A percentile compares a stretch with the other conserved stretches of the same genome.
Conservation (phyloP, 169 alveolate species). For the Plasmodium vinckei region DNA sequence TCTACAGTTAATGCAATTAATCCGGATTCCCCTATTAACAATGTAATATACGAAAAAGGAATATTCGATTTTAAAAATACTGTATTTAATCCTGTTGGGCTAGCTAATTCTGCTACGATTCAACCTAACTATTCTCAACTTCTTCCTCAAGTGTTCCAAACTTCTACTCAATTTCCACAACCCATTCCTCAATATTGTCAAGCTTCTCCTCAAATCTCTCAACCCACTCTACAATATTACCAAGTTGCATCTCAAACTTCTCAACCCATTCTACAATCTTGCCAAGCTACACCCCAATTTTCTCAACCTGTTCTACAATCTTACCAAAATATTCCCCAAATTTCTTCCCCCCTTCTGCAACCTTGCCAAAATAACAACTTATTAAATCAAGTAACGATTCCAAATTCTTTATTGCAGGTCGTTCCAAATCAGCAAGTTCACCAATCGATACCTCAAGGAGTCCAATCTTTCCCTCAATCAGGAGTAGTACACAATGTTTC, state of each 20-base stretch:
- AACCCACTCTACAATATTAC: too few relatives aligned
- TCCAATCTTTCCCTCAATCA: conserved; percentile 7
- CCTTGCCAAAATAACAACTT: conserved; percentile 11
- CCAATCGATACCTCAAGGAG: neutral
- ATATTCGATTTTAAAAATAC: neutral
- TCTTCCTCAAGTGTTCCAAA: too few relatives aligned
- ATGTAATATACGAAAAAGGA: conserved; percentile 7
- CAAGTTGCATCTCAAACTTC: too few relatives aligned
- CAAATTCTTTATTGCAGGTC: neutral
- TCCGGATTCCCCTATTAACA: neutral
- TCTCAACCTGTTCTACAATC: too few relatives aligned
- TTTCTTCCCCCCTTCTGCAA: conserved; percentile 13
- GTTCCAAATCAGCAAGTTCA: neutral
- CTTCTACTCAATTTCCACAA: too few relatives aligned
- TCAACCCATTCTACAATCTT: too few relatives aligned
- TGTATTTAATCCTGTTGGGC: too few relatives aligned
- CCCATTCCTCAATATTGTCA: too few relatives aligned
- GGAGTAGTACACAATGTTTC: neutral
- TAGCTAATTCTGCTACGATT: too few relatives aligned
- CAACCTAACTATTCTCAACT: too few relatives aligned
- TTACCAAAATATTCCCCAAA: neutral
- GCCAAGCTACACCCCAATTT: too few relatives aligned
- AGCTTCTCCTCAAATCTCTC: too few relatives aligned
- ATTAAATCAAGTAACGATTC: conserved; percentile 20
- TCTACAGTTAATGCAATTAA: conserved; percentile 11